These are phyloP conservation scores for Penicillium hordei DNA, from an alignment of 2,329 filamentous ascomycete species.

Conservation along the genomic window DNA sequence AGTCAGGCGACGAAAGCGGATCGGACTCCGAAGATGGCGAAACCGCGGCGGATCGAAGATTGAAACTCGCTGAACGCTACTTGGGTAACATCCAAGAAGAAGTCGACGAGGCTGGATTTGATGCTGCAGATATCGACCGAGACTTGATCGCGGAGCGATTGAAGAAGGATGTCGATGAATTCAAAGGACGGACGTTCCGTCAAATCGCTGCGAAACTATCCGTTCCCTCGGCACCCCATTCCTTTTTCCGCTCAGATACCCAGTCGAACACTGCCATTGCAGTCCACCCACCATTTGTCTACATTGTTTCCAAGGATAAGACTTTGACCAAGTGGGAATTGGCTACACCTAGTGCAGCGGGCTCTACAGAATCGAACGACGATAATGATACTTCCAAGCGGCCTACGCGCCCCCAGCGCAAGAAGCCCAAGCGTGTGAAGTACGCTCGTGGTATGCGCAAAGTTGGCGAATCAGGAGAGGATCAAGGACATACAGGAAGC, in stretches of 20 bases:
- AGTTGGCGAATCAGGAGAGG: conserved; percentile 40
- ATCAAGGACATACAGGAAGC: conserved; percentile 72
- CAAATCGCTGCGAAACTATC: conserved; percentile 72
- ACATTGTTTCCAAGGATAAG: conserved; percentile 84
- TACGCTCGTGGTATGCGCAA: conserved; percentile 51
- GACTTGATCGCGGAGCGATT: conserved; percentile 89
- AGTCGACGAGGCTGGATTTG: conserved; percentile 81
- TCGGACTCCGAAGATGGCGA: conserved; percentile 74
- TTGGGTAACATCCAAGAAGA: conserved; percentile 85
- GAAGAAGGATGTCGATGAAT: conserved; percentile 87
- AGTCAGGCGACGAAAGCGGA: conserved; percentile 52
- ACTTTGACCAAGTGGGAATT: conserved; percentile 87
- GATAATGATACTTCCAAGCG: conserved; percentile 63
- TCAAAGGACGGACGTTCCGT: conserved; percentile 85
- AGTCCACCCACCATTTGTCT: conserved; percentile 74
- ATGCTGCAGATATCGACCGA: conserved; percentile 88
- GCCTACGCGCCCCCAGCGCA: conserved; percentile 48
- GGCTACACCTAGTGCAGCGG: conserved; percentile 47
- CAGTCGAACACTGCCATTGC: conserved; percentile 77
- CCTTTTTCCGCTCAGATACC: conserved; percentile 76
- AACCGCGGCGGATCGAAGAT: conserved; percentile 82
- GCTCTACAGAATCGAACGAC: conserved; percentile 56
- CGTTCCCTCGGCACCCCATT: conserved; percentile 65
- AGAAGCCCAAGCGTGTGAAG: conserved; percentile 48
- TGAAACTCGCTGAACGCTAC: conserved; percentile 88